These are phyloP conservation scores for Ramaria sp. DNA, from an alignment of 768 basidiomycete genomes.

Conservation along the genomic window DNA sequence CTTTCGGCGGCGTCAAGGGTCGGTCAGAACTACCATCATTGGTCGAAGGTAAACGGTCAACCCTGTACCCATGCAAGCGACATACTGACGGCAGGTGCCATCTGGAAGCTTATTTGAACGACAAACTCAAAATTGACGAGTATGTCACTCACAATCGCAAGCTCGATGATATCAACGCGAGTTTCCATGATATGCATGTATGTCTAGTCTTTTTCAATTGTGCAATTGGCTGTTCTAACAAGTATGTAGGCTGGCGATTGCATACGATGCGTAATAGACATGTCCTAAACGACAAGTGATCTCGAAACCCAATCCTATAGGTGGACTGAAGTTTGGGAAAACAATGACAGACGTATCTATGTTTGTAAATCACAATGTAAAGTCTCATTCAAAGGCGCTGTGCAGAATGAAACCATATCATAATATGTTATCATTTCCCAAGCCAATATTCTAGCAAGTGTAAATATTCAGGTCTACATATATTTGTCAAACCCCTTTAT, in stretches of 20 bases:
- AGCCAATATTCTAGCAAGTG: not conserved
- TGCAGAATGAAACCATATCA: too few species aligned
- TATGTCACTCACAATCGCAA: conserved; percentile 84
- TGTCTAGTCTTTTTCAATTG: conserved; percentile 24
- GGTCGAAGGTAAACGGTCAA: conserved; percentile 58
- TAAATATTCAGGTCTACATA: not conserved
- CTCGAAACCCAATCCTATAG: too few species aligned
- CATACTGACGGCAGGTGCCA: not conserved
- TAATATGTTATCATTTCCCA: not conserved
- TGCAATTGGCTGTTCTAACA: not conserved
- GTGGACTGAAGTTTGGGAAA: too few species aligned
- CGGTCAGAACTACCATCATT: conserved; percentile 91
- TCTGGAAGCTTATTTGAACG: conserved; percentile 60
- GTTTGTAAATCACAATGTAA: too few species aligned
- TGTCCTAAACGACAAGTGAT: conserved; percentile 29
- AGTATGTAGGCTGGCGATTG: conserved; percentile 59
- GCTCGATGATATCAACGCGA: conserved; percentile 68
- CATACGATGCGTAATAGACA: conserved; percentile 92
- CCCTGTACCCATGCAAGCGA: not conserved
- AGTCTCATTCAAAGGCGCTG: too few species aligned
- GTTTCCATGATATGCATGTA: conserved; percentile 96
- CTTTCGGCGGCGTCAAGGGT: conserved; percentile 98
- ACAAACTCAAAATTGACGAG: conserved; percentile 84
- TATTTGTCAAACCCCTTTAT: conserved; percentile 30
- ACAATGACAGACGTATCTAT: too few species aligned